Base-by-base conservation (phyloP, 495 filamentous ascomycete species). In the Penicillium flavigenum region DNA sequence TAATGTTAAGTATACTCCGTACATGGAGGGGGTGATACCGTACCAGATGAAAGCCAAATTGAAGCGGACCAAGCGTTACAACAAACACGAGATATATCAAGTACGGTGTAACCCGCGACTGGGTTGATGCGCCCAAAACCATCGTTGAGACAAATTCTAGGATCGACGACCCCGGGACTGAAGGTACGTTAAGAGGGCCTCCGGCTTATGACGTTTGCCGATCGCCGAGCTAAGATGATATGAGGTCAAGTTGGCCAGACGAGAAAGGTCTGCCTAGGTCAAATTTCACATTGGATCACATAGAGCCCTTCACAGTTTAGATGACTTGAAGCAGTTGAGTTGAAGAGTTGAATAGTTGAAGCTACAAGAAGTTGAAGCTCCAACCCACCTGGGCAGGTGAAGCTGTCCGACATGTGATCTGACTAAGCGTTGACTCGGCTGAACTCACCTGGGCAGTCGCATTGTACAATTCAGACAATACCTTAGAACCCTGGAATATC, bases 21-120 rank as follows among this genome's bases (percentile, higher is more conserved):
- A 3, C 38, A 41, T 47, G 27, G 43, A 27, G 29, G 24, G 51
- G 48, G 51, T 22, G 12, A 42, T 12, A 31, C 17, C 49, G 39
- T 82, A 96, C 93, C 72, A 98, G 71, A 73, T 98, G 95, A 68
- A 88, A 97, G 20, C 95, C 94, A 63, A 97, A 98, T 64, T 96
- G 91, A 9, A 96, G 81, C 3, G 94, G 89, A 5, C 91, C 92
- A 16, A 95, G 66, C 5, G 87, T 89, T 47, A 80, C 78, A 63
- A 89, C 78, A 45, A 79, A 72, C 32, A 91, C 76, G 42, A 89
- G 71, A 60, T 85, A 77, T 62, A 86, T 60, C 51, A 92, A 76
- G 64, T 89, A 91, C 36, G 79, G 73, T 16, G 88, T 89, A 41
- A 76, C 69, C 51, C 49, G 66, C 3, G 63, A 70, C 38, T 20